Evolutionary conservation across 495 filamentous ascomycete genomes (phyloP).

Genomic region (Tuber melanosporum): DNA sequence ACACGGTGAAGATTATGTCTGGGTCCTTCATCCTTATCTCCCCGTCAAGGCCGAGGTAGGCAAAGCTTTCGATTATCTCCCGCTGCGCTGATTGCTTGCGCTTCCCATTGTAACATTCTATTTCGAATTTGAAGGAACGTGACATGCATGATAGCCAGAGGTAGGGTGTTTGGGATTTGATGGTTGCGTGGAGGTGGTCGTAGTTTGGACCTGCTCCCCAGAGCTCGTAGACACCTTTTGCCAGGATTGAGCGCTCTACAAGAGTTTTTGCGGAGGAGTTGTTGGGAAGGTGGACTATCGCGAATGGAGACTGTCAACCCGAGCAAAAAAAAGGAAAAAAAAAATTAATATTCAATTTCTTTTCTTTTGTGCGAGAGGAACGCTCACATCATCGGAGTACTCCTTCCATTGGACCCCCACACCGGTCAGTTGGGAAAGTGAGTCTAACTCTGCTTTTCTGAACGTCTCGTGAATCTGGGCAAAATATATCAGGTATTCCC

Average conservation of each 20-base stretch:
- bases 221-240: constrained; percentile 74
- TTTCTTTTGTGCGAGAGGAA: background rate
- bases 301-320: constrained; percentile 74
- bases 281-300: constrained; percentile 63
- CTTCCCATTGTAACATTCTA: constrained; percentile 71
- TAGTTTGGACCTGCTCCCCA: constrained; percentile 72
- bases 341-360: constrained; percentile 10
- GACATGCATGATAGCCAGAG: constrained; percentile 59
- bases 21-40: constrained; percentile 65
- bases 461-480: constrained; percentile 87
- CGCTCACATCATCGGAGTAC: constrained; percentile 66
- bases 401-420: constrained; percentile 63
- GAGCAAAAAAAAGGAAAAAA: constrained; percentile 1
- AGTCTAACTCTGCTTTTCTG: constrained; percentile 74
- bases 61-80: constrained; percentile 71
- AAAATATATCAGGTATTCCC: constrained; percentile 82
- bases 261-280: constrained; percentile 59
- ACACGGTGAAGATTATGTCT: constrained; percentile 66
- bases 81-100: constrained; percentile 54
- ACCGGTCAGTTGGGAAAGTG: constrained; percentile 63
- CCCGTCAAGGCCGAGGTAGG: constrained; percentile 69
- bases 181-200: constrained; percentile 58
- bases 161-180: constrained; percentile 53
- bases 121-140: constrained; percentile 68
- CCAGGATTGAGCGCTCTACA: constrained; percentile 68